Conservation (phyloP, 176 grass and related monocot genomes). For the Avena insularis region DNA sequence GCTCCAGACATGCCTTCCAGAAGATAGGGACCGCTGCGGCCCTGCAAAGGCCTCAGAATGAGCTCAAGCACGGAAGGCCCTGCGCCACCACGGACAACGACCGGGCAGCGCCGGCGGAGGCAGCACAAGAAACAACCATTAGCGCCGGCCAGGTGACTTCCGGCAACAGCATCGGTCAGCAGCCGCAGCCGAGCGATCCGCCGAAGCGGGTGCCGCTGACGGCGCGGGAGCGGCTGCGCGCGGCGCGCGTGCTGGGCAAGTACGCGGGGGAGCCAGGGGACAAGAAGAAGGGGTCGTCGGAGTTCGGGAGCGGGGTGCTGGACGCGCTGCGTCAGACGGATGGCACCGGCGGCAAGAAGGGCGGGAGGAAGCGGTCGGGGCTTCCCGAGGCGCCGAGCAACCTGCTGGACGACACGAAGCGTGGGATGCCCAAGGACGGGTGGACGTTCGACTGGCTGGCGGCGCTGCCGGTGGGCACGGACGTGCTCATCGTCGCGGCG, state of each 20-base stretch:
- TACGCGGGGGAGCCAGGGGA: constrained; percentile 67
- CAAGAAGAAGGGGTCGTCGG: constrained; percentile 23
- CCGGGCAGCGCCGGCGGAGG: constrained; percentile 30
- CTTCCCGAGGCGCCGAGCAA: constrained; percentile 81
- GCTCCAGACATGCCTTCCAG: constrained; percentile 46
- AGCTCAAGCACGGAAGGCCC: constrained; percentile 49
- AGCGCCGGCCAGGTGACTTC: not conserved
- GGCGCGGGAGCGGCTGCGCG: constrained; percentile 79
- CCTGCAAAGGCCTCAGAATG: constrained; percentile 22
- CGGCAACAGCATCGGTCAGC: constrained; percentile 27
- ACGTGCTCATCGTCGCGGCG: constrained; percentile 67
- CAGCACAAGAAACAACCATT: constrained; percentile 36
- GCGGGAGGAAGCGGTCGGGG: constrained; percentile 50
- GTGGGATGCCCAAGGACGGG: constrained; percentile 68
- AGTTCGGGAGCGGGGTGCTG: constrained; percentile 81
- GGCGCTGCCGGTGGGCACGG: constrained; percentile 63
- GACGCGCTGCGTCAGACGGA: constrained; percentile 78
- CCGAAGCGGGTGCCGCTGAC: constrained; percentile 68
- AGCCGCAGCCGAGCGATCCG: constrained; percentile 26
- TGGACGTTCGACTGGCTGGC: constrained; percentile 72
- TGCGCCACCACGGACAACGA: constrained; percentile 55
- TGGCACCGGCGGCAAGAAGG: constrained; percentile 45
- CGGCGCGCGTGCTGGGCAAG: constrained; percentile 80
- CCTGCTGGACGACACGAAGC: constrained; percentile 90
- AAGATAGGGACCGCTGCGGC: constrained; percentile 19